Base-by-base conservation (phyloP, 768 basidiomycete species). In the Suillus alpinus region DNA sequence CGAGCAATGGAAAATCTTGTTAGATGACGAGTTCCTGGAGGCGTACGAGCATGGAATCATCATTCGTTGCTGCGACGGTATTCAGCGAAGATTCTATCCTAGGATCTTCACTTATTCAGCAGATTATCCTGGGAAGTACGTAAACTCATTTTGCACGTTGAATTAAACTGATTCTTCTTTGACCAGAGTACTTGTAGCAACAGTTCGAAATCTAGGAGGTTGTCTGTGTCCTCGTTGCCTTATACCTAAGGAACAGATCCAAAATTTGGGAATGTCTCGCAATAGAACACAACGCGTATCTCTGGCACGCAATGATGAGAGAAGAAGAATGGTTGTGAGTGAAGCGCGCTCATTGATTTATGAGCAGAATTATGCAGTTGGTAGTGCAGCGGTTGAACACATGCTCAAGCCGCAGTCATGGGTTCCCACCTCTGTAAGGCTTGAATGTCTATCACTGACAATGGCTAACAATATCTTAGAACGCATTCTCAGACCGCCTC, bases 91-190 rank as follows among this genome's bases (percentile, higher is more conserved):
- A 16, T 53, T 74, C 1, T 76, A 67, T 36, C 70, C 70, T 4
- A 59, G 66, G 0, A 65, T 76, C 0, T 71, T 76, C 31, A 74
- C 73, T 1, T 76, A 76, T 47, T 70, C 71, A 3, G 73, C 73
- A 0, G 72, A 77, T 53, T 77, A 77, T 44, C 75, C 75, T 0
- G 75, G 78, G 29, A 78, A 78, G 77, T 76, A 49, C 2, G 66
- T 51, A 2, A n/a, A 37, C 13, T 12, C 13, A 56, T n/a, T 13
- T 18, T n/a, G 23, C 46, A 16, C n/a, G 16, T 1, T 59, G 3
- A 9, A 18, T 3, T 34, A 12, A 4, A 29, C 23, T 29, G 10
- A 57, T 23, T 13, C 16, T 2, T 53, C n/a, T n/a, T n/a, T n/a
- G n/a, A n/a, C 32, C 47, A 71, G 71, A 52, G 66, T 72, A 0